A percentile compares a stretch with the other conserved stretches of the same genome.
Evolutionary conservation across 1,284 basidiomycete genomes (phyloP).

Genomic region (Phellinidium pouzarii): DNA sequence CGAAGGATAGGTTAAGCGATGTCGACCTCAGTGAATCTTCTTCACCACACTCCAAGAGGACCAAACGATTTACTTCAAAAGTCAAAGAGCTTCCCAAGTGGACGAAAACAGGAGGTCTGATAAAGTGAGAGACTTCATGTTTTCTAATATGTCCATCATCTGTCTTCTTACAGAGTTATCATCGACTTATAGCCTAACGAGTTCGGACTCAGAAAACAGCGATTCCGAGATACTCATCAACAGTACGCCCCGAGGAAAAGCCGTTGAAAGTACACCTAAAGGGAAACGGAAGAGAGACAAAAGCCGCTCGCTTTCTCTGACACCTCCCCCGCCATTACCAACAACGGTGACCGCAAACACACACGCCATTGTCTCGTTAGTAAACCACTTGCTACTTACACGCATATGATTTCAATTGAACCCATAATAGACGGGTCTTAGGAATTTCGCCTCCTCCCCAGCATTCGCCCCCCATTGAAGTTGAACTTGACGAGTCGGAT

Average conservation of each 20-base stretch:
- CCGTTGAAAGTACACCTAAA: slow-evolving; percentile 25
- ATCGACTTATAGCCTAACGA: not conserved
- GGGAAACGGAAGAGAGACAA: slow-evolving; percentile 36
- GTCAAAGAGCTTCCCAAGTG: not conserved
- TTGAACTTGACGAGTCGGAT: slow-evolving; percentile 38
- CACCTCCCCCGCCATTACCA: slow-evolving; percentile 60
- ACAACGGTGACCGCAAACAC: slow-evolving; percentile 44
- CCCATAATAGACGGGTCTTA: not conserved
- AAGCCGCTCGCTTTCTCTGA: slow-evolving; percentile 62
- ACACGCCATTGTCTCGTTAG: slow-evolving; percentile 51
- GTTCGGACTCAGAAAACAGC: not conserved
- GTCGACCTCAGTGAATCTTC: not conserved
- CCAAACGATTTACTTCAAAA: not conserved
- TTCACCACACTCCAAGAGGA: not conserved
- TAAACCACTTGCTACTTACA: not conserved
- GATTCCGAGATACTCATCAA: slow-evolving; percentile 35
- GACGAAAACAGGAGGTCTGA: not conserved
- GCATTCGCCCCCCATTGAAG: slow-evolving; percentile 35
- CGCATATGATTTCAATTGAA: slow-evolving; percentile 5
- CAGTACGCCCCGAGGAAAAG: slow-evolving; percentile 24
- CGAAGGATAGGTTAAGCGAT: not conserved
- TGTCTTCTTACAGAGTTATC: not conserved
- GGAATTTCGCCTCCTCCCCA: slow-evolving; percentile 23
- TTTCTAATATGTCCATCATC: not conserved
- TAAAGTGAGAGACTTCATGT: not conserved